phyloP scores from a whole-genome alignment of 2,329 filamentous ascomycete species.

The Neofusicoccum cordaticola region DNA sequence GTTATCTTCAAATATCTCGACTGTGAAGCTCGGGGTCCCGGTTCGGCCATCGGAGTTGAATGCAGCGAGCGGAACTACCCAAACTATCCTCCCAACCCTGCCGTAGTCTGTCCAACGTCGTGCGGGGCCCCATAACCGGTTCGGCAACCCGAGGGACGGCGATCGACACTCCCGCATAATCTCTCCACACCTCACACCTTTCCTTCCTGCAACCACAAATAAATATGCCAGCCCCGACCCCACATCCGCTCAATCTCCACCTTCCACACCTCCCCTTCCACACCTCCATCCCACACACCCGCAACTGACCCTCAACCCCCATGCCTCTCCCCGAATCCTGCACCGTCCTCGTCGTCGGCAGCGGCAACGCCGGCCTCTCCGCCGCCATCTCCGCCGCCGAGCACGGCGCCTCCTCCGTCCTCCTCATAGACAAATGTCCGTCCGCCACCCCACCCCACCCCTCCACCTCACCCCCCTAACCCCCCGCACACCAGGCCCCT shows the following conservation, averaged over 20 bases:
- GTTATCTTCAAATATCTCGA: too few relatives aligned
- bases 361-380: conserved; percentile 63
- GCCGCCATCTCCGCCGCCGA: conserved; percentile 58
- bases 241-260: not conserved
- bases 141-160: not conserved
- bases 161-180: not conserved
- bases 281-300: not conserved
- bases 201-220: not conserved
- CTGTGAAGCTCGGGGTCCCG: too few relatives aligned
- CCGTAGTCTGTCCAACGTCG: not conserved
- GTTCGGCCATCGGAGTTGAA: too few relatives aligned
- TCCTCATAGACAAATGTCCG: conserved; percentile 61
- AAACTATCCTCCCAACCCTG: too few relatives aligned
- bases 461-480: not conserved
- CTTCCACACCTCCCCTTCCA: not conserved
- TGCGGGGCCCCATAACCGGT: not conserved
- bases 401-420: conserved; percentile 34
- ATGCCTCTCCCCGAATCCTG: not conserved
- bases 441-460: not conserved
- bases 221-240: too few relatives aligned
- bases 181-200: not conserved
- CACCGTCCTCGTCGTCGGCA: conserved; percentile 56
- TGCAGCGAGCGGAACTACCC: too few relatives aligned
- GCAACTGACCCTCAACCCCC: not conserved
- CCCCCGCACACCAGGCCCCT: not conserved